A percentile compares a stretch with the other conserved stretches of the same genome.
Evolutionary conservation across 345 rosid genomes (phyloP).

Genomic region (Bruguiera parviflora): DNA sequence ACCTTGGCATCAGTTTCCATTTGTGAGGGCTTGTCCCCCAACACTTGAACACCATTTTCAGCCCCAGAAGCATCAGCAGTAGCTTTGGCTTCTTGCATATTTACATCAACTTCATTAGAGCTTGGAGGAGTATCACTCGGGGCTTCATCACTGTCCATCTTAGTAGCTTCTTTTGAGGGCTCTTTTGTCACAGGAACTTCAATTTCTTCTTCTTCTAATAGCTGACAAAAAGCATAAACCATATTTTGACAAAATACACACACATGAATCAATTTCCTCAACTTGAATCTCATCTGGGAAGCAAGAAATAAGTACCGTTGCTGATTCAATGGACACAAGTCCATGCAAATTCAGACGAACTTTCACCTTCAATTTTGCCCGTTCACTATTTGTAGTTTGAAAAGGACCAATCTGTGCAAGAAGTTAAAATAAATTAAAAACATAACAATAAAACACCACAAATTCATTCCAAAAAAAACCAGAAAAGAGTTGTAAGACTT

Average conservation of each 20-base stretch:
- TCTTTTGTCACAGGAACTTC: conserved; percentile 78
- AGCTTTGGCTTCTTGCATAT: conserved; percentile 77
- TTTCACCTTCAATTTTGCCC: conserved; percentile 85
- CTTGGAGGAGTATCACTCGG: conserved; percentile 39
- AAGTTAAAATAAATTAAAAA: not conserved
- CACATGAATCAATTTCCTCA: not conserved
- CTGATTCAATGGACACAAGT: conserved; percentile 74
- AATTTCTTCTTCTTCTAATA: conserved; percentile 87
- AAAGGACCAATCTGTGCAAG: conserved; percentile 81
- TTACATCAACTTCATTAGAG: conserved; percentile 61
- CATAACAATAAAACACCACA: not conserved
- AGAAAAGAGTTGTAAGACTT: not conserved
- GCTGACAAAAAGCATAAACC: conserved; percentile 40
- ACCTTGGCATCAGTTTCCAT: conserved; percentile 89
- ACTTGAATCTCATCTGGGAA: not conserved
- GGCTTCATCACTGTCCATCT: conserved; percentile 80
- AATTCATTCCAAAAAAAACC: not conserved
- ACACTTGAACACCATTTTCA: conserved; percentile 74
- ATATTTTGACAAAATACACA: not conserved
- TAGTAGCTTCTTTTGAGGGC: conserved; percentile 42
- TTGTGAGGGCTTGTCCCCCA: conserved; percentile 64
- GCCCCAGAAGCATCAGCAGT: conserved; percentile 45
- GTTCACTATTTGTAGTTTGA: conserved; percentile 63
- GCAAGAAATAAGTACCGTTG: conserved; percentile 50
- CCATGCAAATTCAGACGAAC: conserved; percentile 86